A percentile compares a stretch with the other conserved stretches of the same genome.
Conservation (phyloP, 192 early-diverging fungal species). For the Dissophora globulifera region DNA sequence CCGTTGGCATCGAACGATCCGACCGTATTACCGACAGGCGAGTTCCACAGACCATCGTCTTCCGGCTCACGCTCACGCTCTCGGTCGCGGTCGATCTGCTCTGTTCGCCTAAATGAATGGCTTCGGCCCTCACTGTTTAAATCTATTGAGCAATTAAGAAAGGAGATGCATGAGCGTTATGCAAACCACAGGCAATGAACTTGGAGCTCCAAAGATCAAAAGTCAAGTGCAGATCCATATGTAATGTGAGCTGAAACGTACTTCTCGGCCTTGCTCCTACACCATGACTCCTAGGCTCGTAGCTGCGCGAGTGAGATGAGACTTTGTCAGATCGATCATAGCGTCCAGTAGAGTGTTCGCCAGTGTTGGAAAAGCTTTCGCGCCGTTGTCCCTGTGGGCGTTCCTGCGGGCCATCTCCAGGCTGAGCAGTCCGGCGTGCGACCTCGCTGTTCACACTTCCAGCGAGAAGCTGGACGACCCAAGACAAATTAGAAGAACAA, state of each 20-base stretch:
- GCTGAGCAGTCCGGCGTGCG: conserved; percentile 34
- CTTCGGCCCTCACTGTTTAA: conserved; percentile 38
- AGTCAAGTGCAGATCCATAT: too few relatives aligned
- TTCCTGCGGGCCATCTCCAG: conserved; percentile 30
- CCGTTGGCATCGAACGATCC: conserved; percentile 77
- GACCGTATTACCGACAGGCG: conserved; percentile 64
- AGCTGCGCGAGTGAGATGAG: conserved; percentile 16
- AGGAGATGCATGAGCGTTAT: neutral
- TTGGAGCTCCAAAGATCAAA: too few relatives aligned
- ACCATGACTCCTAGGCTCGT: conserved; percentile 36
- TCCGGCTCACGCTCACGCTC: conserved; percentile 39
- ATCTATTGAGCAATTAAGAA: conserved; percentile 18
- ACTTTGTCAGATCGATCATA: conserved; percentile 46
- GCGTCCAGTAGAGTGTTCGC: conserved; percentile 22
- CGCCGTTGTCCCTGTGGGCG: conserved; percentile 35
- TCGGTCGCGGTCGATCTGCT: conserved; percentile 27
- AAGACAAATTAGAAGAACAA: neutral
- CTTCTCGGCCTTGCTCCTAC: conserved; percentile 26
- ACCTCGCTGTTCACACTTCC: conserved; percentile 53
- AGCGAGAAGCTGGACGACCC: conserved; percentile 25
- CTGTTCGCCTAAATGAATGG: conserved; percentile 45
- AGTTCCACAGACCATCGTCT: conserved; percentile 63
- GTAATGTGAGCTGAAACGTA: conserved; percentile 6
- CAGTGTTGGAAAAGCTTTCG: conserved; percentile 39
- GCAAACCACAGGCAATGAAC: too few relatives aligned